Percentiles rank a stretch among this genome's conserved stretches.
Evolutionary conservation across 1,139 yeast genomes (phyloP).

Genomic region (Pichia sp.): DNA sequence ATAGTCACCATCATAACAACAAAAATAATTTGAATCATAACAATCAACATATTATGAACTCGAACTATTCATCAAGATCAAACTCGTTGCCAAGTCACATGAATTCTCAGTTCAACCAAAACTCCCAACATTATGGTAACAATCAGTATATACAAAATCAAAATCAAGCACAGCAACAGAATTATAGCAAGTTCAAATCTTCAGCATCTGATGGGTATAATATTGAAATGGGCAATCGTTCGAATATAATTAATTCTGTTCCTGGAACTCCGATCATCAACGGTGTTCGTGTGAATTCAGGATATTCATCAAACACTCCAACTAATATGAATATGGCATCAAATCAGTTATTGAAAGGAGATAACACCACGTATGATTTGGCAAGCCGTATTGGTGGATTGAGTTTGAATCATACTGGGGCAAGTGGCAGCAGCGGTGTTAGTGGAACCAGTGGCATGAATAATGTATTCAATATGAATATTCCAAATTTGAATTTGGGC

Average conservation of each 20-base stretch:
- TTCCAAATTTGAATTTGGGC: conserved; percentile 5
- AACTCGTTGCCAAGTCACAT: conserved; percentile 18
- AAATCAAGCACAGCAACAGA: conserved; percentile 5
- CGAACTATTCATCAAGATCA: conserved; percentile 15
- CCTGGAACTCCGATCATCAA: conserved; percentile 14
- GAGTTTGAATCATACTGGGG: conserved; percentile 20
- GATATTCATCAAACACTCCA: neutral
- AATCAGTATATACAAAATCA: conserved; percentile 16
- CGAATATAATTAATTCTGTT: conserved; percentile 13
- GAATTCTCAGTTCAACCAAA: conserved; percentile 9
- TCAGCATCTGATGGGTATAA: conserved; percentile 17
- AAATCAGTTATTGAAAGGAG: conserved; percentile 20
- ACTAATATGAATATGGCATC: conserved; percentile 6
- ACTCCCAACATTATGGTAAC: neutral
- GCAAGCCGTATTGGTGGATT: conserved; percentile 28
- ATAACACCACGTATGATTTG: conserved; percentile 18
- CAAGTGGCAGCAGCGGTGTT: conserved; percentile 9
- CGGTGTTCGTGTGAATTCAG: conserved; percentile 1
- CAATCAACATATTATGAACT: conserved; percentile 8
- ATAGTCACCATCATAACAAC: conserved; percentile 7
- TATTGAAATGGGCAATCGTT: conserved; percentile 9
- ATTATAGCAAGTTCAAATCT: conserved; percentile 7
- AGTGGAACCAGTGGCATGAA: conserved; percentile 7
- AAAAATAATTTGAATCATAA: neutral
- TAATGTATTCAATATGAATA: conserved; percentile 3